Conservation (phyloP, 257 asterid genomes). For the Solanum rostratum region DNA sequence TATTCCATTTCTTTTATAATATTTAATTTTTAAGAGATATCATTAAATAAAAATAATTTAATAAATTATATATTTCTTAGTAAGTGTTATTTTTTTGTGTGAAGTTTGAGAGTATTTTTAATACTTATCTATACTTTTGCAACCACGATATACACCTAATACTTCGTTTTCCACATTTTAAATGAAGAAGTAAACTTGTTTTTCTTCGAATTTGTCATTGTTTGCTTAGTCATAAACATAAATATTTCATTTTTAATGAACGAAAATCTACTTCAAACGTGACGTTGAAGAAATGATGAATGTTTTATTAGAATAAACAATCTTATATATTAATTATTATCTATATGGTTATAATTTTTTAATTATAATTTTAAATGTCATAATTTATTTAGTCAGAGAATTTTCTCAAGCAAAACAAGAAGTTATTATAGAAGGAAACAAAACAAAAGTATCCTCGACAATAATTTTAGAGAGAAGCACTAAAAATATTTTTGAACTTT, state of each 20-base stretch:
- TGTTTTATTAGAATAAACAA: background rate
- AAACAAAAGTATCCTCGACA: too few relatives aligned
- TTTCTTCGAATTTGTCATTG: background rate
- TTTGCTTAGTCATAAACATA: background rate
- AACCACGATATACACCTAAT: background rate
- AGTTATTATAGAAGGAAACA: background rate
- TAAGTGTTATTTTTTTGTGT: too few relatives aligned
- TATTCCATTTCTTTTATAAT: too few relatives aligned
- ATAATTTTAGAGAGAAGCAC: too few relatives aligned
- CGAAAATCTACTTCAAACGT: background rate
- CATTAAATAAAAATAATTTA: background rate
- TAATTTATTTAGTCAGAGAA: background rate
- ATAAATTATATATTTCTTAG: background rate
- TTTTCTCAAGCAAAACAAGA: background rate
- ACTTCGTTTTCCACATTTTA: background rate
- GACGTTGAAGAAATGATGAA: background rate
- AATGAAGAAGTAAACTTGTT: background rate
- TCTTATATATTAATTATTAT: background rate
- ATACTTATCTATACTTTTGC: too few relatives aligned
- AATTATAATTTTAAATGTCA: background rate
- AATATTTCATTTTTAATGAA: background rate
- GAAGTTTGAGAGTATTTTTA: too few relatives aligned
- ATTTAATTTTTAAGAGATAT: background rate
- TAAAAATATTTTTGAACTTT: too few relatives aligned
- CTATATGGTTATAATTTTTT: background rate